Evolutionary conservation across 2,329 filamentous ascomycete genomes (phyloP).

Genomic region (Trichoderma sp.): DNA sequence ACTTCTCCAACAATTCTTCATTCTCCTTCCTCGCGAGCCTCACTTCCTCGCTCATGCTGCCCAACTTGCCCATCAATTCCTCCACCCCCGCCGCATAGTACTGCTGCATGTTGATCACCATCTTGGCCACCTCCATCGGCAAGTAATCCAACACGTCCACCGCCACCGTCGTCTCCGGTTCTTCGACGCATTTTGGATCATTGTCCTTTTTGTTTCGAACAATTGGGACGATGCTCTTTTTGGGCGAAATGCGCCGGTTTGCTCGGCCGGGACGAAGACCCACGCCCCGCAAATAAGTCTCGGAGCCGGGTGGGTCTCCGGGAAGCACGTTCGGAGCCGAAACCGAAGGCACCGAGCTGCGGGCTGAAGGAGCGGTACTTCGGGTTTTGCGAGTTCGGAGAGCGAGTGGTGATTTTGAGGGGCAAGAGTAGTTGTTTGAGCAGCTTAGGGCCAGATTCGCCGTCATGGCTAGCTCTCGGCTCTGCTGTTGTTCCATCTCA

Average conservation of each 20-base stretch:
- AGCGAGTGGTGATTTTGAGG: background rate
- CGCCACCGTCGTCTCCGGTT: background rate
- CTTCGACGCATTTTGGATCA: background rate
- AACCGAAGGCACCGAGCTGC: background rate
- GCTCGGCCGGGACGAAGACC: background rate
- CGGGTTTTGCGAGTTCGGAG: background rate
- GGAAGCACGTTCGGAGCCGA: background rate
- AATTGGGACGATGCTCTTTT: background rate
- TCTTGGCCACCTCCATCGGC: constrained; percentile 19
- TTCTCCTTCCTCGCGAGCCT: background rate
- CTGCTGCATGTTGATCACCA: constrained; percentile 27
- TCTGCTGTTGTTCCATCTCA: background rate
- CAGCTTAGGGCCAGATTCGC: background rate
- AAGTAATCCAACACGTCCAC: constrained; percentile 6
- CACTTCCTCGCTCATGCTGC: constrained; percentile 18
- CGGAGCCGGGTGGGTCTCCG: background rate
- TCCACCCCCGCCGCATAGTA: constrained; percentile 25
- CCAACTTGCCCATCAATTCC: constrained; percentile 19
- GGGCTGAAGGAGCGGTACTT: background rate
- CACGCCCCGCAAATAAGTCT: background rate
- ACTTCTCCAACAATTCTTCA: background rate
- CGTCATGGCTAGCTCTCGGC: background rate
- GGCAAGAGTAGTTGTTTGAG: background rate
- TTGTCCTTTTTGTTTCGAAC: background rate
- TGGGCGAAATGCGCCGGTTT: background rate